These are phyloP conservation scores for Eucalyptus sp. DNA, from an alignment of 345 rosid genomes.

Conservation along the genomic window DNA sequence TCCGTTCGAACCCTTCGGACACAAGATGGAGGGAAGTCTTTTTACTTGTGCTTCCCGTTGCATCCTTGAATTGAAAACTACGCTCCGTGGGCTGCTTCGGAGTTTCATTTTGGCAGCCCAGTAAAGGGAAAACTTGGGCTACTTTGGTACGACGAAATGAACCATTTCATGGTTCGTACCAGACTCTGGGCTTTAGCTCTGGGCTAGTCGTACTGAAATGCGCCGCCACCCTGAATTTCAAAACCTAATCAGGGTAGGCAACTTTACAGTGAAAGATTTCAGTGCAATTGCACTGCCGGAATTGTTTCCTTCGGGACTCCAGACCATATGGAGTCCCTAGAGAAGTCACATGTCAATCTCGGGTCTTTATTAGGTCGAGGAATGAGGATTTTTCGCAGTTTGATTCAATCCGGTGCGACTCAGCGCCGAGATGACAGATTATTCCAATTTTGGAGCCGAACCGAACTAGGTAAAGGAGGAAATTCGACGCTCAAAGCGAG, in stretches of 20 bases:
- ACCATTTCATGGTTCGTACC: background rate
- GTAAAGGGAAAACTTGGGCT: background rate
- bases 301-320: background rate
- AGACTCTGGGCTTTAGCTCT: background rate
- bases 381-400: background rate
- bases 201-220: background rate
- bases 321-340: background rate
- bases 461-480: background rate
- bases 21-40: background rate
- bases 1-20: background rate
- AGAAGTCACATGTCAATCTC: background rate
- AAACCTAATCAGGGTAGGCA: background rate
- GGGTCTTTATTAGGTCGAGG: background rate
- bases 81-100: background rate
- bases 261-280: background rate
- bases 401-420: background rate
- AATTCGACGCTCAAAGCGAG: background rate
- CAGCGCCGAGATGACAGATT: fast-evolving
- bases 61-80: background rate
- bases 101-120: no score
- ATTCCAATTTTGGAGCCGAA: background rate
- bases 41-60: background rate
- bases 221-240: background rate
- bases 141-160: background rate
- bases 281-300: background rate